A percentile compares a stretch with the other conserved stretches of the same genome.
These are phyloP conservation scores for Buxus sempervirens DNA, from an alignment of 164 flowering plant species.

Conservation along the genomic window DNA sequence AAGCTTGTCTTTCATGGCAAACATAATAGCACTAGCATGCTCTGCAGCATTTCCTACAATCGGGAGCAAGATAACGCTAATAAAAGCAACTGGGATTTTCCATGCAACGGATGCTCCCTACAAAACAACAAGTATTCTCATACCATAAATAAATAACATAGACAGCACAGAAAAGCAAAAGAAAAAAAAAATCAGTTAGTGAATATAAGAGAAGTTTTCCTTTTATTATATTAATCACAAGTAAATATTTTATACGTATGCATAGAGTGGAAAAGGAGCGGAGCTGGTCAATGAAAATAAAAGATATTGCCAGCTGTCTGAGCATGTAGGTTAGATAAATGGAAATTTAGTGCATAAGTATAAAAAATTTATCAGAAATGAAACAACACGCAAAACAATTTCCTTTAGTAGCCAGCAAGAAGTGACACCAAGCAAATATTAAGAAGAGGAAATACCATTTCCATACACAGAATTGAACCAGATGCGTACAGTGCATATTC, in stretches of 20 bases:
- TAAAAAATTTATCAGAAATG: too few species aligned
- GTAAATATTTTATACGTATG: not conserved
- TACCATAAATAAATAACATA: not conserved
- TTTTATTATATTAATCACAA: not conserved
- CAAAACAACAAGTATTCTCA: conserved; percentile 7
- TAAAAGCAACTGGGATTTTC: conserved; percentile 63
- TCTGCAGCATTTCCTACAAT: conserved; percentile 87
- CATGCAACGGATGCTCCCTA: conserved; percentile 63
- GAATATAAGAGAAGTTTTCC: not conserved
- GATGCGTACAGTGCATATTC: too few species aligned
- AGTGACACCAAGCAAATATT: not conserved
- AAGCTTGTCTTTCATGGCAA: conserved; percentile 77
- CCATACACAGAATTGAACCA: not conserved
- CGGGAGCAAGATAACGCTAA: conserved; percentile 71
- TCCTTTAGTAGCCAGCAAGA: too few species aligned
- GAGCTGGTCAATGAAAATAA: not conserved
- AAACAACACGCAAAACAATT: not conserved
- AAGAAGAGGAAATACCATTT: not conserved
- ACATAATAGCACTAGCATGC: conserved; percentile 81
- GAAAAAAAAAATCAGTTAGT: not conserved
- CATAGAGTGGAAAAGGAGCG: not conserved
- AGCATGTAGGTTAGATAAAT: not conserved
- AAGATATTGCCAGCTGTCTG: not conserved
- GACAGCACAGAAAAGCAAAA: not conserved
- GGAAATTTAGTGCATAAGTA: not conserved